Percentiles rank a stretch among this genome's conserved stretches.
Evolutionary conservation across 108 stramenopile species (phyloP).

Genomic region (Epithemia pelagica): DNA sequence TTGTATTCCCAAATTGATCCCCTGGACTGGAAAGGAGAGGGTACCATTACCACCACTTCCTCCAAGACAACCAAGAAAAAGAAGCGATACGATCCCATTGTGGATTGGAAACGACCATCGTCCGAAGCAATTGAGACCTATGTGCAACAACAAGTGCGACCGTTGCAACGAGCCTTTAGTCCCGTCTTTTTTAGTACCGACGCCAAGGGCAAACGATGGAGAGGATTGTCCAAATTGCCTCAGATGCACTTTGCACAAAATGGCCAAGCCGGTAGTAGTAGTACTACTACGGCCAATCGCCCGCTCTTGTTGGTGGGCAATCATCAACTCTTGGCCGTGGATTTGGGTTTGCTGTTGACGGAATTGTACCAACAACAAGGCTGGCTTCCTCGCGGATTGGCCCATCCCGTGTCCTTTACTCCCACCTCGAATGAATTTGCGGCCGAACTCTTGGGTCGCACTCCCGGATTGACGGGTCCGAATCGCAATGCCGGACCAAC

Average conservation of each 20-base stretch:
- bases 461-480: conserved; percentile 8
- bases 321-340: conserved; percentile 76
- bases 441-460: conserved; percentile 34
- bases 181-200: conserved; percentile 83
- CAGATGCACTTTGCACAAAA: not conserved
- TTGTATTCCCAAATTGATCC: conserved; percentile 73
- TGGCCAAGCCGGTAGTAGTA: not conserved
- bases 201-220: conserved; percentile 45
- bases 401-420: conserved; percentile 66
- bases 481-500: not conserved
- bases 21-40: conserved; percentile 13
- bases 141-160: conserved; percentile 46
- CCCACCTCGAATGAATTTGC: not conserved
- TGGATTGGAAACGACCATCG: conserved; percentile 67
- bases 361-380: conserved; percentile 42
- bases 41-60: not conserved
- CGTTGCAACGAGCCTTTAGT: conserved; percentile 41
- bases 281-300: conserved; percentile 17
- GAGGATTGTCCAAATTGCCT: conserved; percentile 57
- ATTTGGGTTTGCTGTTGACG: conserved; percentile 62
- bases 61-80: conserved; percentile 8
- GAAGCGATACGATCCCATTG: conserved; percentile 58
- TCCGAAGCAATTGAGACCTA: conserved; percentile 39
- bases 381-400: conserved; percentile 54
- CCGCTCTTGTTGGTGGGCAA: conserved; percentile 86